These are phyloP conservation scores for Sporodiniella umbellata DNA, from an alignment of 371 early-diverging fungal species.

Conservation along the genomic window DNA sequence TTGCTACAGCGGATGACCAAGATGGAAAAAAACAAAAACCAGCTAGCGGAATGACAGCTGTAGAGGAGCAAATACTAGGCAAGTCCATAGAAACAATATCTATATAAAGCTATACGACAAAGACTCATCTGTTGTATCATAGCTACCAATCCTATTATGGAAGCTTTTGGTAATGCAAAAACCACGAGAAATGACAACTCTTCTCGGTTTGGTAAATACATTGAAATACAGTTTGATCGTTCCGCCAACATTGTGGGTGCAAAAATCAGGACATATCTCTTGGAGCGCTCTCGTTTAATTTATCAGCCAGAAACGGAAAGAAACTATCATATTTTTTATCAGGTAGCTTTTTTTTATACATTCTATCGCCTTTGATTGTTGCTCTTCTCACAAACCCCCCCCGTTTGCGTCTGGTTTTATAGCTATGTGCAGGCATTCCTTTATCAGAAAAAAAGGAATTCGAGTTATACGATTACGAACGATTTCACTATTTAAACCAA, in stretches of 20 bases:
- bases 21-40: conserved; percentile 39
- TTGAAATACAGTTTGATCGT: conserved; percentile 86
- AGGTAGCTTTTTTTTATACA: too few relatives aligned
- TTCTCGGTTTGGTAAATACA: conserved; percentile 98
- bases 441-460: conserved; percentile 79
- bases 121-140: neutral
- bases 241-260: conserved; percentile 90
- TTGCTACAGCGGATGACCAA: conserved; percentile 87
- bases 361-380: too few relatives aligned
- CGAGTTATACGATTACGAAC: conserved; percentile 66
- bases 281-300: conserved; percentile 97
- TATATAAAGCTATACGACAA: neutral
- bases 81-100: conserved; percentile 2
- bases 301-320: conserved; percentile 91
- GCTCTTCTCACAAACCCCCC: too few relatives aligned
- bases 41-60: conserved; percentile 67
- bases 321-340: conserved; percentile 99
- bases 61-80: conserved; percentile 78
- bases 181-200: conserved; percentile 98
- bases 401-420: too few relatives aligned
- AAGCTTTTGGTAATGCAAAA: conserved; percentile 99
- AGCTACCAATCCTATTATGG: conserved; percentile 96
- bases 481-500: conserved; percentile 85
- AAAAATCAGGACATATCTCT: conserved; percentile 92
- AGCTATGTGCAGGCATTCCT: conserved; percentile 88